Conservation (phyloP, 345 rosid genomes). For the Orychophragmus violaceus region DNA sequence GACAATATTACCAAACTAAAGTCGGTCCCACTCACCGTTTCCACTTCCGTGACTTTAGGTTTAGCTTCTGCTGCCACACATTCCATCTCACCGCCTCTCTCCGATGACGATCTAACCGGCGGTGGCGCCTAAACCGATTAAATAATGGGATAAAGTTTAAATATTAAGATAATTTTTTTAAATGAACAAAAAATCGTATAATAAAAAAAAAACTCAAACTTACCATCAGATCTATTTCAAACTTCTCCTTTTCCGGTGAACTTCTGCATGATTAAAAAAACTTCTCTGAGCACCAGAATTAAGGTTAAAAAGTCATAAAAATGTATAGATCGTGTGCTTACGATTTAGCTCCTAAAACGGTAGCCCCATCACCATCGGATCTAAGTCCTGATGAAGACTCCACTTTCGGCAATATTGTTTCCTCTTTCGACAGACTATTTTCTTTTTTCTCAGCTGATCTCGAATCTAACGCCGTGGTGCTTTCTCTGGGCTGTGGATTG, state of each 20-base stretch:
- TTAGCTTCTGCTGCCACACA: constrained; percentile 33
- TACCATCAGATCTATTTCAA: constrained; percentile 99
- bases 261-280: constrained; percentile 24
- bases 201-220: background rate
- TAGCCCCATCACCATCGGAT: constrained; percentile 47
- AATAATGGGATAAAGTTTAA: background rate
- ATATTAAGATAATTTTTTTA: background rate
- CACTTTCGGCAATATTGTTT: constrained; percentile 43
- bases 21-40: constrained; percentile 60
- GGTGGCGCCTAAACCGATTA: constrained; percentile 63
- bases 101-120: constrained; percentile 73
- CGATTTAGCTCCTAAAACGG: constrained; percentile 41
- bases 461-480: constrained; percentile 25
- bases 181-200: background rate
- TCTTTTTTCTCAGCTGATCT: constrained; percentile 46
- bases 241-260: constrained; percentile 49
- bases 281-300: background rate
- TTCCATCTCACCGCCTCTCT: constrained; percentile 61
- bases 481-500: constrained; percentile 25
- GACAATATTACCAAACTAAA: constrained; percentile 18
- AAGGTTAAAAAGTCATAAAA: background rate
- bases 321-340: constrained; percentile 32
- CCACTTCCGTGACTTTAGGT: constrained; percentile 43
- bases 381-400: constrained; percentile 46
- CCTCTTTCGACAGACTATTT: constrained; percentile 38